Evolutionary conservation across 305 asterid species (phyloP).

Genomic region (Vinca major): DNA sequence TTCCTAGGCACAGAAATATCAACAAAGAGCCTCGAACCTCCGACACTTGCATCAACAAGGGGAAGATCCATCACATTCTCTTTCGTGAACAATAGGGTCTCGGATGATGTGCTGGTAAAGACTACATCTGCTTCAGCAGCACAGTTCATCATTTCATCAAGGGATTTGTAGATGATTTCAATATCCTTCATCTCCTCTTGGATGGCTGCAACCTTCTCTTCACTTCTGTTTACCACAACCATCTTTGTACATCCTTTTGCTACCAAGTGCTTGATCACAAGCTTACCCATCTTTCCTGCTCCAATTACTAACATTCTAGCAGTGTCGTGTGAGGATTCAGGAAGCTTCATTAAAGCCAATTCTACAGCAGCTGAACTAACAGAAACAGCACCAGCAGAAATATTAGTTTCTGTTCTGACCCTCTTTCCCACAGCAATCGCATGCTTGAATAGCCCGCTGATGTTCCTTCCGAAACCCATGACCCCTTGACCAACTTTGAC

Average conservation of each 20-base stretch:
- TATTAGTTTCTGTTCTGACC: conserved; percentile 88
- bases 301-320: conserved; percentile 80
- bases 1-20: conserved; percentile 95
- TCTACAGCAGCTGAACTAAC: conserved; percentile 99
- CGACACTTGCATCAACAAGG: conserved; percentile 32
- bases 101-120: conserved; percentile 90
- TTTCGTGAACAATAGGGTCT: conserved; percentile 57
- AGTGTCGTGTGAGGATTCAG: conserved; percentile 51
- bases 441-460: conserved; percentile 96
- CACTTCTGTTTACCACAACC: conserved; percentile 84
- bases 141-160: conserved; percentile 50
- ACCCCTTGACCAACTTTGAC: conserved; percentile 93
- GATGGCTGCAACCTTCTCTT: conserved; percentile 67
- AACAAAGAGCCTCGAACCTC: conserved; percentile 59
- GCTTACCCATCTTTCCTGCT: conserved; percentile 98
- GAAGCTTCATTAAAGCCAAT: conserved; percentile 86
- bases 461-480: conserved; percentile 81
- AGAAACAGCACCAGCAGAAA: conserved; percentile 92
- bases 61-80: conserved; percentile 57
- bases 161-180: conserved; percentile 67
- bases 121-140: conserved; percentile 75
- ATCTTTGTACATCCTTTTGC: conserved; percentile 88
- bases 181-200: conserved; percentile 67
- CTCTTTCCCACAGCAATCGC: conserved; percentile 94
- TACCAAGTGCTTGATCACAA: conserved; percentile 86